Evolutionary conservation across 306 rosid genomes (phyloP), one percentile per base, ranked within the genome.

Genomic region (Sesbania bispinosa): DNA sequence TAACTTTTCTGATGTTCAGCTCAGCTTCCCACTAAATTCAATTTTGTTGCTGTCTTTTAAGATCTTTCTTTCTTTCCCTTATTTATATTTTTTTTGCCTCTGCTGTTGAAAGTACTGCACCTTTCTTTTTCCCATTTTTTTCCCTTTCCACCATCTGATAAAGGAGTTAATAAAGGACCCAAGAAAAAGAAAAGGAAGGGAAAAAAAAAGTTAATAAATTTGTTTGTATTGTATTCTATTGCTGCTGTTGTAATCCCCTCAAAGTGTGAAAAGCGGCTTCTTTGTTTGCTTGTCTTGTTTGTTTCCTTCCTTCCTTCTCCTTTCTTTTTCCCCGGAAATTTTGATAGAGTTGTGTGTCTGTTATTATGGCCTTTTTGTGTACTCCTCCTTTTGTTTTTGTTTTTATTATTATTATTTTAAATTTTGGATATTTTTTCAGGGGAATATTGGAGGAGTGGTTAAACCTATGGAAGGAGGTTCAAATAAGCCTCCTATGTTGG

Each of bases 401-500:
- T 32, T 36, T 67, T 71, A 33, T 52, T n/a, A 27, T 27, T 1
- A 27, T 8, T 19, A 9, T 36, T 23, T 60, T 58, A 16, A 69
- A 50, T 24, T 70, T 71, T 78, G 57, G 15, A 52, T 80, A 8
- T 76, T 30, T 74, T 66, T 42, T 33, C 75, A 75, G 78, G 80
- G 88, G 30, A 79, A 75, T 76, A 35, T 35, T 35, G 39, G 39
- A 29, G 87, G 84, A 71, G 73, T 79, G 67, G 84, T 83, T 71
- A 83, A 83, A 59, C 62, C 79, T 9, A 83, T 83, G 94, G 97
- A 90, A 62, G 93, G 79, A 62, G 93, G 79, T 68, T 74, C 90
- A 74, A 88, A 36, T 35, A 19, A 10, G 51, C 58, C 86, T 66
- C 16, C 75, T 52, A 73, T 77, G 57, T 2, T 81, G 45, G 98